Percentiles rank a stretch among this genome's conserved stretches.
These are phyloP conservation scores for Phytophthora multivora DNA, from an alignment of 352 stramenopile species.

Conservation along the genomic window DNA sequence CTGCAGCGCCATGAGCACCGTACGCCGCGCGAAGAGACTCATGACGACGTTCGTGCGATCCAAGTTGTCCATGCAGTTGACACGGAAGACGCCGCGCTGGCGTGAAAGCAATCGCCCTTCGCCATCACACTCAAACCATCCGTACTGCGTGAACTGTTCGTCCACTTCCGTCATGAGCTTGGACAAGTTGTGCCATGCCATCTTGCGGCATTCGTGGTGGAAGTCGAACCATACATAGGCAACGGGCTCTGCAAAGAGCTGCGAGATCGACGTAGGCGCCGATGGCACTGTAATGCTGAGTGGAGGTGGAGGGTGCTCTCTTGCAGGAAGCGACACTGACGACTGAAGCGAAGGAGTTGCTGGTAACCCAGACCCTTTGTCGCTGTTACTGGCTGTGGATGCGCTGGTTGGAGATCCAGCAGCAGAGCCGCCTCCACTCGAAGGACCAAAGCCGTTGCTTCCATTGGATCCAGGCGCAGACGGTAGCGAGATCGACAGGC, in stretches of 20 bases:
- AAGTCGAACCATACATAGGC: slow-evolving; percentile 97
- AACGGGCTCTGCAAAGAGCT: slow-evolving; percentile 65
- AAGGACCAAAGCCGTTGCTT: slow-evolving; percentile 23
- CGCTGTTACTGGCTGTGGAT: slow-evolving; percentile 31
- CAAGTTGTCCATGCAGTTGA: slow-evolving; percentile 99
- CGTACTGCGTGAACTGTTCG: slow-evolving; percentile 79
- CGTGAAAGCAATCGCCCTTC: slow-evolving; percentile 55
- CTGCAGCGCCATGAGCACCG: slow-evolving; percentile 78
- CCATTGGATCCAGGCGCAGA: slow-evolving; percentile 16
- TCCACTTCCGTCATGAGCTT: slow-evolving; percentile 91
- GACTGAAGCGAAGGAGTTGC: slow-evolving; percentile 20
- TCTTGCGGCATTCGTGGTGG: slow-evolving; percentile 95
- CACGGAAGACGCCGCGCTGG: slow-evolving; percentile 93
- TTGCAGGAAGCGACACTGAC: slow-evolving; percentile 27
- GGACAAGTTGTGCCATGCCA: slow-evolving; percentile 91
- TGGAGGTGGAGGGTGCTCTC: slow-evolving; percentile 10
- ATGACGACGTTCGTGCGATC: slow-evolving; percentile 91
- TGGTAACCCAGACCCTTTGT: slow-evolving; percentile 24
- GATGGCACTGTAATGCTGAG: slow-evolving; percentile 37
- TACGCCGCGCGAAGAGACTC: slow-evolving; percentile 88
- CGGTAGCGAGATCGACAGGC: slow-evolving; percentile 21
- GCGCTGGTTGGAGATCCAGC: slow-evolving; percentile 39
- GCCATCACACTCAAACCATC: slow-evolving; percentile 50
- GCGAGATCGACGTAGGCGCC: slow-evolving; percentile 56
- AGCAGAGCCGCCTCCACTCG: slow-evolving; percentile 23